Evolutionary conservation across 345 rosid species (phyloP).

Genomic region (Lumnitzera littorea): DNA sequence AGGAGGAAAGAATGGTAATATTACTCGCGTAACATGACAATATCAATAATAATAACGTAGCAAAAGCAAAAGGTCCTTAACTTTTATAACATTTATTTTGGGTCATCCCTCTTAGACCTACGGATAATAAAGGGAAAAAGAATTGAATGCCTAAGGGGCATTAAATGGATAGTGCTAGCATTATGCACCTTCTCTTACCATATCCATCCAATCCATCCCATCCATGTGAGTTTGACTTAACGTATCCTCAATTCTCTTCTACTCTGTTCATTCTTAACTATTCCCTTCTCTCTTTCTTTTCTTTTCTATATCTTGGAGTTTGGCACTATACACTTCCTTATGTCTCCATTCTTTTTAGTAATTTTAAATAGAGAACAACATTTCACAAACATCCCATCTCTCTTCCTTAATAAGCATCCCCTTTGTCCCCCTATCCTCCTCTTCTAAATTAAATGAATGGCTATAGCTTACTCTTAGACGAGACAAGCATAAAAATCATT

Average conservation of each 20-base stretch:
- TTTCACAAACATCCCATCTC: slow-evolving; percentile 13
- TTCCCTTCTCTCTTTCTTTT: slow-evolving; percentile 2
- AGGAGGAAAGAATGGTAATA: too few relatives aligned
- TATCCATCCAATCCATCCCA: slow-evolving; percentile 8
- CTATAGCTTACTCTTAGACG: too few relatives aligned
- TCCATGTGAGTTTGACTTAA: slow-evolving; percentile 31
- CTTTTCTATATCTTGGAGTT: slow-evolving; percentile 21
- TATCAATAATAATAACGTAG: background rate
- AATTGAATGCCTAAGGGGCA: background rate
- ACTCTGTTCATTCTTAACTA: background rate
- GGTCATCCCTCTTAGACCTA: slow-evolving; percentile 12
- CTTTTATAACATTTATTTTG: slow-evolving; percentile 7
- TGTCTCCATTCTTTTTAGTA: background rate
- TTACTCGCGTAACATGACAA: too few relatives aligned
- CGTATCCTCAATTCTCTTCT: slow-evolving; percentile 32
- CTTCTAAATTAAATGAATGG: too few relatives aligned
- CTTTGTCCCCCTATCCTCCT: slow-evolving; percentile 29
- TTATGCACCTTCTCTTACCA: slow-evolving; percentile 16
- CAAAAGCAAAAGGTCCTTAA: background rate
- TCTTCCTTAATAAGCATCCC: slow-evolving; percentile 25
- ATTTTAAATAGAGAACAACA: slow-evolving; percentile 8
- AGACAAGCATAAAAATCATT: too few relatives aligned
- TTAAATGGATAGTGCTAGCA: slow-evolving; percentile 51
- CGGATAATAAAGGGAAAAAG: background rate
- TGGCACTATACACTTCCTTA: slow-evolving; percentile 30